Conservation (phyloP, 208 protist genomes). For the Angomonas deanei region DNA sequence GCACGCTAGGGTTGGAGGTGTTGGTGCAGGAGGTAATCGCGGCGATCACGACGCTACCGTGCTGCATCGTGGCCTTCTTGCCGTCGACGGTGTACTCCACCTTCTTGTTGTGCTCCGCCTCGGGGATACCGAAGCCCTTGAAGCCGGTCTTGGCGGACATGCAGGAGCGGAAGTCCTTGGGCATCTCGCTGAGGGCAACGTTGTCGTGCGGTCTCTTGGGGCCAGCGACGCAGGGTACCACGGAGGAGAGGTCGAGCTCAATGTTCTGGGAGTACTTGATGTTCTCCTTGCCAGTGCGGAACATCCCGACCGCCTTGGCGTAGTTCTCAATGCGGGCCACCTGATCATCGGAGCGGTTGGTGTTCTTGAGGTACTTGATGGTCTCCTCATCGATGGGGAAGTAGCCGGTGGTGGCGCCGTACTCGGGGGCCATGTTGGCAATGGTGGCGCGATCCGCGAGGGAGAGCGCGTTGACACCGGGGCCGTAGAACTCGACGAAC, state of each 20-base stretch:
- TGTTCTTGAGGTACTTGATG: slow-evolving; percentile 90
- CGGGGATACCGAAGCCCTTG: slow-evolving; percentile 94
- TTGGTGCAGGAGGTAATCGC: slow-evolving; percentile 96
- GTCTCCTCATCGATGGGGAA: slow-evolving; percentile 95
- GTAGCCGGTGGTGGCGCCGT: slow-evolving; percentile 94
- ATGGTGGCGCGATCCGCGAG: slow-evolving; percentile 93
- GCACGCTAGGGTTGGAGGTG: slow-evolving; percentile 94
- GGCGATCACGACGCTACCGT: slow-evolving; percentile 94
- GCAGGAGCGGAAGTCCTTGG: slow-evolving; percentile 90
- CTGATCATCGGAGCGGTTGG: slow-evolving; percentile 71
- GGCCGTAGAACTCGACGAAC: slow-evolving; percentile 97
- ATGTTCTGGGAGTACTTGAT: slow-evolving; percentile 85
- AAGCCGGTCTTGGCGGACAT: slow-evolving; percentile 89
- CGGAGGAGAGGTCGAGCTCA: slow-evolving; percentile 89
- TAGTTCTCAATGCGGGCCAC: slow-evolving; percentile 90
- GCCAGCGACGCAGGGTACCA: slow-evolving; percentile 87
- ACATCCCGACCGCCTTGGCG: slow-evolving; percentile 82
- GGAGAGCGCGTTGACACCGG: slow-evolving; percentile 85
- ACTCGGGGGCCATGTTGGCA: slow-evolving; percentile 97
- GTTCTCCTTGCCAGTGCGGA: slow-evolving; percentile 73
- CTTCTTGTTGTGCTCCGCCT: slow-evolving; percentile 60
- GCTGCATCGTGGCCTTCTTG: slow-evolving; percentile 71
- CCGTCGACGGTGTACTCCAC: slow-evolving; percentile 81
- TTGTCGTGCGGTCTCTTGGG: slow-evolving; percentile 96
- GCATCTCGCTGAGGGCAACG: slow-evolving; percentile 87